These are phyloP conservation scores for Rhizopus stolonifer DNA, from an alignment of 371 early-diverging fungal genomes.

Conservation along the genomic window DNA sequence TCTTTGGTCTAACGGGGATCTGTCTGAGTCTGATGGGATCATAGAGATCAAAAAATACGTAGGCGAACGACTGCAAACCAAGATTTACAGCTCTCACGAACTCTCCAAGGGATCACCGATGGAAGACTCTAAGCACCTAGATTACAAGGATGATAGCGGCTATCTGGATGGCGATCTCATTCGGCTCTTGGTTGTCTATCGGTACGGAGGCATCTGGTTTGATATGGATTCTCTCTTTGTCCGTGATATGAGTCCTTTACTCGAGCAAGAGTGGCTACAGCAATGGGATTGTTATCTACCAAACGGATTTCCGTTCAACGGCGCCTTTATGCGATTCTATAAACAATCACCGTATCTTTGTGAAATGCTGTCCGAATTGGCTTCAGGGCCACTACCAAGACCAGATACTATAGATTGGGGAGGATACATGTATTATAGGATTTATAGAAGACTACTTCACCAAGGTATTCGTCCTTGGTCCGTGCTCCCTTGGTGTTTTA, in stretches of 20 bases:
- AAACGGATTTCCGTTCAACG: slow-evolving; percentile 51
- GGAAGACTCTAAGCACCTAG: slow-evolving; percentile 41
- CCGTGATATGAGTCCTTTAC: slow-evolving; percentile 49
- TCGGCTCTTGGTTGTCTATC: slow-evolving; percentile 49
- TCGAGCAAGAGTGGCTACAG: slow-evolving; percentile 53
- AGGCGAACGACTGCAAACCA: slow-evolving; percentile 35
- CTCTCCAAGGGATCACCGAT: slow-evolving; percentile 46
- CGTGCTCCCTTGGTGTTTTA: slow-evolving; percentile 56
- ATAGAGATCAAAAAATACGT: slow-evolving; percentile 35
- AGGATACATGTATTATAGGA: slow-evolving; percentile 51
- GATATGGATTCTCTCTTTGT: slow-evolving; percentile 57
- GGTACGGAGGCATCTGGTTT: slow-evolving; percentile 59
- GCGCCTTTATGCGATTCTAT: slow-evolving; percentile 55
- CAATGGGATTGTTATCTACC: slow-evolving; percentile 61
- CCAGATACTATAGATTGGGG: slow-evolving; percentile 54
- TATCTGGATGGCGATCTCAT: slow-evolving; percentile 56
- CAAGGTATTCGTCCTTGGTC: slow-evolving; percentile 50
- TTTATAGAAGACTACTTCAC: slow-evolving; percentile 45
- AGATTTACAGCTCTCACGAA: slow-evolving; percentile 34
- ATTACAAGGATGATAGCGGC: slow-evolving; percentile 43
- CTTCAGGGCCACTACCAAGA: slow-evolving; percentile 47
- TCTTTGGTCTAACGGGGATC: slow-evolving; percentile 55
- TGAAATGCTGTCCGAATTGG: slow-evolving; percentile 52
- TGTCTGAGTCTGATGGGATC: slow-evolving; percentile 32
- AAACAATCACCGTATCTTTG: slow-evolving; percentile 51